Conservation (phyloP, 768 basidiomycete genomes). For the Amanita fuliginea region DNA sequence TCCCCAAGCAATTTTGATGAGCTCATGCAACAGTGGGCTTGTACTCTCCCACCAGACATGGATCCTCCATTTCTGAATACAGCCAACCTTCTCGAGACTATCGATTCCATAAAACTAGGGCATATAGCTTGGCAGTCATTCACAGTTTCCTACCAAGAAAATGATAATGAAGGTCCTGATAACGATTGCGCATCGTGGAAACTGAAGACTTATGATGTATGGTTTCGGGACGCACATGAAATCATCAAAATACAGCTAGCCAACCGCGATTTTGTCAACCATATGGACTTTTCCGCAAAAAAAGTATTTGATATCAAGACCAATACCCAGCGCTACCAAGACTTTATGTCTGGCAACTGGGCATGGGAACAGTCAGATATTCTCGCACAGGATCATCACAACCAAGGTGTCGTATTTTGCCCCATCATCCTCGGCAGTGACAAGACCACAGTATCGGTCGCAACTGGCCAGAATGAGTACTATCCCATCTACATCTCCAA, state of each 20-base stretch:
- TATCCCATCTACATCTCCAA: no score
- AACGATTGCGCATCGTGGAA: no score
- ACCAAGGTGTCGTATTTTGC: neutral
- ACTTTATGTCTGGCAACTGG: neutral
- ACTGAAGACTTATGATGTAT: no score
- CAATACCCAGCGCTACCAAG: neutral
- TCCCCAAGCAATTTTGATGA: no score
- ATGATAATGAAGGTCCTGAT: no score
- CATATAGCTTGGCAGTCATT: no score
- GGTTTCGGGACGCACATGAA: neutral
- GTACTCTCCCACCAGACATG: no score
- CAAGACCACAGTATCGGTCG: neutral
- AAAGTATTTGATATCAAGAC: neutral
- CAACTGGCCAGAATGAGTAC: neutral
- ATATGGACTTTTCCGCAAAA: neutral
- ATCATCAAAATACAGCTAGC: neutral
- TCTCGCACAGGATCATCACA: neutral
- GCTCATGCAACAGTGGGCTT: no score
- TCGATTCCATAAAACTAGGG: no score
- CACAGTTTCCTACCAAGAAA: no score
- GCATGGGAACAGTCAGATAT: neutral
- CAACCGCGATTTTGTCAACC: neutral
- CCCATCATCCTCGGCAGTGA: neutral
- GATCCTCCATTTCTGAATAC: no score
- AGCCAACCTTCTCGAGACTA: no score